Base-by-base conservation (phyloP, 768 basidiomycete genomes). In the Naganishia randhawae region DNA sequence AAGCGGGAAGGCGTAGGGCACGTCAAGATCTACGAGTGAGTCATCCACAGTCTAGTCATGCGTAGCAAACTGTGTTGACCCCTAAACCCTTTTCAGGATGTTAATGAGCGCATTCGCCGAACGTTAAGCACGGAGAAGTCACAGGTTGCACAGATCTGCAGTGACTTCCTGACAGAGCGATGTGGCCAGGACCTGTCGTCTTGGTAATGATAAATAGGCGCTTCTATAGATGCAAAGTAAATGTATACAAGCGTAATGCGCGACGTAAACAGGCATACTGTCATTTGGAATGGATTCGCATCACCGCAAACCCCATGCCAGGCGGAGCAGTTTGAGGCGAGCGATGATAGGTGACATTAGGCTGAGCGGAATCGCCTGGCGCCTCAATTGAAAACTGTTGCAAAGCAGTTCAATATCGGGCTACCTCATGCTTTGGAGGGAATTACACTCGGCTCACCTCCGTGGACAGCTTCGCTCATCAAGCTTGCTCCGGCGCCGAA, bases 1-100 rank as follows among this genome's bases (percentile, higher is more conserved):
- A 61, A 17, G 57, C 57, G 25, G 57, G 57, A 41, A 61, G 57
- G 39, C 57, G 57, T 22, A 61, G 57, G 39, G 57, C 57, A 27
- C 57, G 57, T 4, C 57, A 61, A 61, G 57, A 61, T 41, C 29
- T 61, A 39, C 4, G 57, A 42, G 57, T 61, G 27, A 42, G 57
- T 29, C 35, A 29, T 61, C 22, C 39, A 27, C 22, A 25, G 13
- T 27, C 5, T 3, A 5, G 17, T 17, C n/a, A 7, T 33, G 17
- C 37, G 3, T 8, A 11, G 17, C 32, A 25, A 3, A 10, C n/a
- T 54, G 50, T 33, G 33, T 37, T 55, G 54, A 55, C 54, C 14
- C n/a, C 19, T 32, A 19, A 10, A 8, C 14, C 17, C 17, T 22
- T n/a, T 4, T 25, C 29, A 61, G 57, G 57, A 61, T 41, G 57